Evolutionary conservation across 306 rosid species (phyloP), one percentile per base, ranked within the genome.

Genomic region (Arachis hypogaea): DNA sequence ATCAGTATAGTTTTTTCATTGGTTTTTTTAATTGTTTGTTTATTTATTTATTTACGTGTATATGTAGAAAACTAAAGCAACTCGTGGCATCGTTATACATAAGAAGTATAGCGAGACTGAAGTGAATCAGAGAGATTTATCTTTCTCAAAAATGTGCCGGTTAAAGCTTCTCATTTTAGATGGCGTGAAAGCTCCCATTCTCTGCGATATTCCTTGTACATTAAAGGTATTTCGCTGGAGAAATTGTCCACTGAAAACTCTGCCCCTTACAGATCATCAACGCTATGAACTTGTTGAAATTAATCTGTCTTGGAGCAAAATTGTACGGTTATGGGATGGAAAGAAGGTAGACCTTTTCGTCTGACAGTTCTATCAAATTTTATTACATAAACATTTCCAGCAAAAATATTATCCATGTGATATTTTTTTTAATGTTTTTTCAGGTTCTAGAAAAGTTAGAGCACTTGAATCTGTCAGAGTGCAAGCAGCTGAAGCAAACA

Each of bases 301-400:
- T 12, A 51, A n/a, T 43, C 11, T 80, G 68, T 41, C 7, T 43
- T 9, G 2, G 12, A 74, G 80, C 72, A 7, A 63, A 11, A 36
- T 74, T 41, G 11, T 14, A 68, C 61, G 61, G 33, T 40, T 74
- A 2, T 74, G 83, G 83, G 29, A 61, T 5, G 83, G 80, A 62
- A 11, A 6, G 8, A 38, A 47, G 71, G 83, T 68, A 50, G 36
- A 33, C 7, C 47, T 46, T 7, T 43, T 52, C 5, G 3, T 12
- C 52, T 14, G 12, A 14, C 9, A 68, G 5, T 49, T 62, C 3
- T n/a, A 30, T 40, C 28, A 22, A 50, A n/a, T 29, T 52, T 44
- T 28, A 29, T 55, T 4, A n/a, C 4, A 1, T 6, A 9, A 33
- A 74, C 40, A 1, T 61, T 36, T 5, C 7, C 7, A 7, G 49